A percentile compares a stretch with the other conserved stretches of the same genome.
These are phyloP conservation scores for Laburnicola sp. DNA, from an alignment of 2,329 filamentous ascomycete species.

Conservation along the genomic window DNA sequence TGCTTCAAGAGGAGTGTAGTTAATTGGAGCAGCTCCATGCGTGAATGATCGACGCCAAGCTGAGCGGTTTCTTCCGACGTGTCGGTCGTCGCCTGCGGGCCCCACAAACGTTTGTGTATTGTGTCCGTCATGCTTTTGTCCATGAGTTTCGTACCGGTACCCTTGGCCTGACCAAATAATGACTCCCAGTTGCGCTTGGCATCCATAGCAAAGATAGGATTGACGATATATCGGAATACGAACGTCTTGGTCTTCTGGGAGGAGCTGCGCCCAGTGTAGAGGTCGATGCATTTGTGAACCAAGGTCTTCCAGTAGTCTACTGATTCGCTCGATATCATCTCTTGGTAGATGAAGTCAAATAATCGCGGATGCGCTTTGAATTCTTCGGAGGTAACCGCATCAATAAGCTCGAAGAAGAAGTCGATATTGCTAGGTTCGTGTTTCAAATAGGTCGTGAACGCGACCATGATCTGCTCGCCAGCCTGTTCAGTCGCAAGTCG, in stretches of 20 bases:
- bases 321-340: constrained; percentile 81
- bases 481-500: constrained; percentile 87
- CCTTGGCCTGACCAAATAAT: constrained; percentile 57
- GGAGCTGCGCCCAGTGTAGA: constrained; percentile 77
- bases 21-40: constrained; percentile 93
- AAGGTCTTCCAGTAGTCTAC: constrained; percentile 83
- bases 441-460: constrained; percentile 79
- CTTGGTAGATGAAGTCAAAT: constrained; percentile 79
- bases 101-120: constrained; percentile 93
- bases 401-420: constrained; percentile 80
- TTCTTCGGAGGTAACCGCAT: constrained; percentile 80
- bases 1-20: constrained; percentile 96
- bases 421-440: constrained; percentile 77
- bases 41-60: constrained; percentile 88
- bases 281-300: constrained; percentile 81
- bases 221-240: constrained; percentile 86
- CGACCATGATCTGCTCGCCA: constrained; percentile 80
- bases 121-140: constrained; percentile 86
- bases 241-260: constrained; percentile 93
- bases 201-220: constrained; percentile 95
- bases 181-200: constrained; percentile 78
- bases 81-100: constrained; percentile 75
- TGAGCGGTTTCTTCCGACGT: constrained; percentile 80
- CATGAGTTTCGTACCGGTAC: constrained; percentile 75
- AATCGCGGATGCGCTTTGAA: constrained; percentile 76